These are phyloP conservation scores for Mortierella sp. DNA, from an alignment of 371 early-diverging fungal genomes.

Conservation along the genomic window DNA sequence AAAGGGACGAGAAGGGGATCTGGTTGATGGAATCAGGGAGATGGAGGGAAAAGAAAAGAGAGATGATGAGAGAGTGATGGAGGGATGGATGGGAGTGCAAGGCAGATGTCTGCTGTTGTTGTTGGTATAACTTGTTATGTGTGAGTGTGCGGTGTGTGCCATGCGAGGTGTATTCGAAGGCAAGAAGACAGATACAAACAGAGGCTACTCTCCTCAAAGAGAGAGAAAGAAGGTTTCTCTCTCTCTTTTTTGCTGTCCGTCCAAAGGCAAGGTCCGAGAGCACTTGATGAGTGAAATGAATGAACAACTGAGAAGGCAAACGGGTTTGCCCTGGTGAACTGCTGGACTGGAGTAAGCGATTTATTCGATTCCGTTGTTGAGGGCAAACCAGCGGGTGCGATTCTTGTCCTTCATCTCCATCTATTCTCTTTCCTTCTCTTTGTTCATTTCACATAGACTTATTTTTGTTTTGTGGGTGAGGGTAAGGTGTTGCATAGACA, in stretches of 20 bases:
- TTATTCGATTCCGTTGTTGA: no score
- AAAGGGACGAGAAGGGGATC: not conserved
- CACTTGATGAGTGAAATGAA: not conserved
- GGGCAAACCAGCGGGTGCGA: no score
- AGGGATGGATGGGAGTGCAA: not conserved
- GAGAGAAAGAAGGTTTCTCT: slow-evolving; percentile 9
- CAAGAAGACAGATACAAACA: no score
- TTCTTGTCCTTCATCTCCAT: no score
- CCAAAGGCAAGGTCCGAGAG: not conserved
- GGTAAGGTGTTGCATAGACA: not conserved
- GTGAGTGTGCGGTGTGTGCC: no score
- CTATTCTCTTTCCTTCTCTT: not conserved
- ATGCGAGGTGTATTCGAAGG: no score
- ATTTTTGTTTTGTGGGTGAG: not conserved
- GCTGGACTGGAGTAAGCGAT: no score
- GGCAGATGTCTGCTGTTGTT: not conserved
- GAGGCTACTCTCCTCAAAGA: not conserved
- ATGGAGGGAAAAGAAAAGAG: not conserved
- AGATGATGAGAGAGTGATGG: not conserved
- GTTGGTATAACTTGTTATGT: no score
- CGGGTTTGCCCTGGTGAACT: slow-evolving; percentile 5
- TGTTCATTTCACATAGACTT: not conserved
- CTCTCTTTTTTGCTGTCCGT: not conserved
- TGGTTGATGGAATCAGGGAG: not conserved
- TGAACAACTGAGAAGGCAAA: not conserved